Evolutionary conservation across 306 rosid genomes (phyloP).

Genomic region (Rosa lucieae): DNA sequence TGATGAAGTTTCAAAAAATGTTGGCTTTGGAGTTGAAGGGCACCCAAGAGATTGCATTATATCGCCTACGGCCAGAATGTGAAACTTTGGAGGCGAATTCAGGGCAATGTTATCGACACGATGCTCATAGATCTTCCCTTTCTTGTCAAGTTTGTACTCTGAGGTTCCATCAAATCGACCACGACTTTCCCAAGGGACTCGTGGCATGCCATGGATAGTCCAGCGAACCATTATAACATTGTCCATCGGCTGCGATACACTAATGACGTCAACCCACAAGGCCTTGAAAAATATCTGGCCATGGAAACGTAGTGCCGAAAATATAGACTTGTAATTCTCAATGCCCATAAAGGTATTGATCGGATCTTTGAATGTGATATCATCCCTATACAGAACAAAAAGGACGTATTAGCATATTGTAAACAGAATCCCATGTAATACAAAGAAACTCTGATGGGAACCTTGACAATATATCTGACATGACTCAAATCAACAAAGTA

Average conservation of each 20-base stretch:
- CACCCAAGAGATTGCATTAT: constrained; percentile 65
- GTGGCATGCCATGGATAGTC: constrained; percentile 84
- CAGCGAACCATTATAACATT: constrained; percentile 79
- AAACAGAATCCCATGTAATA: neutral
- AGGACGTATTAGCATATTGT: constrained; percentile 1
- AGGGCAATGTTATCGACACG: constrained; percentile 64
- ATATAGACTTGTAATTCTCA: constrained; percentile 76
- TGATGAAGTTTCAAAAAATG: constrained; percentile 58
- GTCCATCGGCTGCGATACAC: constrained; percentile 83
- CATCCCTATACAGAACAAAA: constrained; percentile 55
- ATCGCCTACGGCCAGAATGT: constrained; percentile 54
- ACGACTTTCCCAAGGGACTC: constrained; percentile 83
- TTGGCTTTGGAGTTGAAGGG: constrained; percentile 81
- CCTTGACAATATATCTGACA: neutral
- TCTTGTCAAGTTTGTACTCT: constrained; percentile 77
- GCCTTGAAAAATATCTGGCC: constrained; percentile 79
- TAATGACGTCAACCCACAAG: constrained; percentile 67
- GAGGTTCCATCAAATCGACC: constrained; percentile 92
- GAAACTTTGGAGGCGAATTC: constrained; percentile 67
- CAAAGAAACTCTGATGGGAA: neutral
- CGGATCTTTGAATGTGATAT: constrained; percentile 84
- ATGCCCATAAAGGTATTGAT: constrained; percentile 73
- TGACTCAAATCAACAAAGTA: neutral
- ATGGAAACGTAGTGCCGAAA: constrained; percentile 77
- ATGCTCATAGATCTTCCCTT: constrained; percentile 87